A percentile compares a stretch with the other conserved stretches of the same genome.
These are phyloP conservation scores for Heliosperma pusillum DNA, from an alignment of 148 eudicot species.

Conservation along the genomic window DNA sequence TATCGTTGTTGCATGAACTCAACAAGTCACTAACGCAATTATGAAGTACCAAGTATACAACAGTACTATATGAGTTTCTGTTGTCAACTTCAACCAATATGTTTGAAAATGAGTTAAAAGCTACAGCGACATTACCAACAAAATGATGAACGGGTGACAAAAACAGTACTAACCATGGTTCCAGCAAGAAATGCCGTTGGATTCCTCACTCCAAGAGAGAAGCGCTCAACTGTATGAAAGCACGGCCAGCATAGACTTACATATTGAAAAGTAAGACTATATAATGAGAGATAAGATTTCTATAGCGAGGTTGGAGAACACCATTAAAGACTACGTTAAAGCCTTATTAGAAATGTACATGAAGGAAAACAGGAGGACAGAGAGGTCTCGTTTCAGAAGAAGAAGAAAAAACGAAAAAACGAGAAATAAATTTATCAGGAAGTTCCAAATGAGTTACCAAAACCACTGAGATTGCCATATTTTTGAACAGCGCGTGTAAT, in stretches of 20 bases:
- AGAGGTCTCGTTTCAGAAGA: neutral
- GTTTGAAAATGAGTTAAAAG: neutral
- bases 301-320: neutral
- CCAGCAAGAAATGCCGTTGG: conserved; percentile 94
- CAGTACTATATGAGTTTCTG: neutral
- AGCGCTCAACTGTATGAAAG: conserved; percentile 66
- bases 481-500: conserved; percentile 52
- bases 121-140: neutral
- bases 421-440: neutral
- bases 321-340: neutral
- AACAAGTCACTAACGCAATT: too few relatives aligned
- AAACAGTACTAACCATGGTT: conserved; percentile 59
- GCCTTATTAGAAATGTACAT: neutral
- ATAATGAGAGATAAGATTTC: neutral
- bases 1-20: too few relatives aligned
- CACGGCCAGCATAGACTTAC: neutral
- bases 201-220: conserved; percentile 88
- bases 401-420: conserved; percentile 1
- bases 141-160: neutral
- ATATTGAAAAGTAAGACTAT: neutral
- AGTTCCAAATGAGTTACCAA: conserved; percentile 47
- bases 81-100: neutral
- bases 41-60: too few relatives aligned
- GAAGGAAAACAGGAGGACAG: neutral
- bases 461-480: conserved; percentile 85